These are phyloP conservation scores for Botrytis hyacinthi DNA, from an alignment of 2,329 filamentous ascomycete genomes.

Conservation along the genomic window DNA sequence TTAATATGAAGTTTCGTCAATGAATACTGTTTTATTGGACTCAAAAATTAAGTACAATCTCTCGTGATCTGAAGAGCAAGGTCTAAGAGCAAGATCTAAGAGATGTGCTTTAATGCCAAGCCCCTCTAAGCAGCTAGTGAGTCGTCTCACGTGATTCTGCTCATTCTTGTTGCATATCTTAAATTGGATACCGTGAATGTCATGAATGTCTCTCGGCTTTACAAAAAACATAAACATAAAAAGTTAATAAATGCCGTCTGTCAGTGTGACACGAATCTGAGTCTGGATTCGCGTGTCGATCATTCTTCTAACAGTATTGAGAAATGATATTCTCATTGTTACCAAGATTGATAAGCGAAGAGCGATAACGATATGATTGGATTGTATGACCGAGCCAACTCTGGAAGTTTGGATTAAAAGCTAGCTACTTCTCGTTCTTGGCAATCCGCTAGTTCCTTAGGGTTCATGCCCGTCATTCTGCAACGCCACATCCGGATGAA, in stretches of 20 bases:
- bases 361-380: background rate
- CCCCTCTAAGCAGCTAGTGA: background rate
- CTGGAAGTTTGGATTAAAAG: background rate
- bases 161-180: background rate
- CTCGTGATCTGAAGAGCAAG: background rate
- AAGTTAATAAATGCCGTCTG: background rate
- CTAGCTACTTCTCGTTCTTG: background rate
- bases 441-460: background rate
- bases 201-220: background rate
- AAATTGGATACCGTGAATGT: background rate
- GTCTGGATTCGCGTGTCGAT: background rate
- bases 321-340: background rate
- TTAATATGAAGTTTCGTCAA: background rate
- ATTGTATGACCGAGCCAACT: background rate
- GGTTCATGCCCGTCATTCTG: background rate
- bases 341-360: background rate
- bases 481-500: background rate
- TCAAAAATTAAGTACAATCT: background rate
- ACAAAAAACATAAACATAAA: background rate
- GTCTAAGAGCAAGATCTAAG: background rate
- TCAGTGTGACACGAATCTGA: background rate
- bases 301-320: background rate
- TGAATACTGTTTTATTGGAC: background rate
- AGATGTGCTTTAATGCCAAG: background rate
- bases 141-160: rapidly evolving